Base-by-base conservation (phyloP, 2,329 filamentous ascomycete genomes). In the Nigrospora osmanthi region DNA sequence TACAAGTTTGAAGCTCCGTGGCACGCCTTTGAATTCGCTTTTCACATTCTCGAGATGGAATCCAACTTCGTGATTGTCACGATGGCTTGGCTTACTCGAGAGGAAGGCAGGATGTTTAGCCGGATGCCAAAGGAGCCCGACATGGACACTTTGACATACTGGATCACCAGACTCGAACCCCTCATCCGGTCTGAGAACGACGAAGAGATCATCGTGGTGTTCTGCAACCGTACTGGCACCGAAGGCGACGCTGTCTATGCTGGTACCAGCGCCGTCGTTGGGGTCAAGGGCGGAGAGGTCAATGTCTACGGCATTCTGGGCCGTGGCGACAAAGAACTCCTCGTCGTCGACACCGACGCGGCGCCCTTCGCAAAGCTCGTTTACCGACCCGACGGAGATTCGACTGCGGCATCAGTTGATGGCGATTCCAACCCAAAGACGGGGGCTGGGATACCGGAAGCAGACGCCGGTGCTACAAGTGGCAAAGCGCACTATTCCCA, bases 81-180 rank as follows among this genome's bases (percentile, higher is more conserved):
- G 4, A 90, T 90, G 87, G 85, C 87, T 0, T 91, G 86, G 87
- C 68, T 87, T 31, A 88, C 85, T 2, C 69, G 60, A 45, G 79
- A 70, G 49, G 73, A 70, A 54, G 70, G 62, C 1, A 69, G 55
- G 15, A 46, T 47, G 9, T 80, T 68, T 57, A 78, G 56, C 47
- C 69, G 53, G 28, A 67, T 51, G 51, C 77, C 76, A 0, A 58
- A 72, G 1, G 76, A 81, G 41, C 84, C 85, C 0, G 86, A 90
- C 51, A 73, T 86, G 64, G 79, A 87, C 19, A 89, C 85, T 0
- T 58, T 91, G 10, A 76, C 78, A 0, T 91, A 91, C 54, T 91
- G 87, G 87, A 68, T 88, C 0, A 75, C 78, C 15, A 74, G 87
- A 0, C 70, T 91, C 4, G 80, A 85, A 45, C 87, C 87, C 0